Evolutionary conservation across 2,329 filamentous ascomycete species (phyloP).

Genomic region (Pyricularia sp.): DNA sequence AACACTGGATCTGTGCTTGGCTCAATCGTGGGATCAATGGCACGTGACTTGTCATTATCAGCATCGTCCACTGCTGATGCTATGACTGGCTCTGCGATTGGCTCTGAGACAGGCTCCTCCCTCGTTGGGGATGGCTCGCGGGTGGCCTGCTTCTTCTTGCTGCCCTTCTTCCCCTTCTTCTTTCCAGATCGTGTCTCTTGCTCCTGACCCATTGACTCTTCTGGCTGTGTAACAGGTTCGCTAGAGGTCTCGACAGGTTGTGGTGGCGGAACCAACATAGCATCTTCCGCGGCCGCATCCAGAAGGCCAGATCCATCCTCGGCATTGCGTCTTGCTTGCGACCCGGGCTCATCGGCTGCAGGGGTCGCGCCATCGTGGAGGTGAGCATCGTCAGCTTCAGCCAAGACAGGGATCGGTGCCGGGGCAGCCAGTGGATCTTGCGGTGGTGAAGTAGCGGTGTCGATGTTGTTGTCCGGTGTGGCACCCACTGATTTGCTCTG

Average conservation of each 20-base stretch:
- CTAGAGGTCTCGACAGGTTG: neutral
- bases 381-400: conserved; percentile 4
- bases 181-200: conserved; percentile 17
- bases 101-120: conserved; percentile 10
- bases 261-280: neutral
- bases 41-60: neutral
- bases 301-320: neutral
- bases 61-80: neutral
- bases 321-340: neutral
- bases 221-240: conserved; percentile 1
- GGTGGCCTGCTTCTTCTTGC: conserved; percentile 11
- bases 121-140: conserved; percentile 6
- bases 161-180: conserved; percentile 19
- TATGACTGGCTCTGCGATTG: conserved; percentile 4
- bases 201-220: conserved; percentile 16
- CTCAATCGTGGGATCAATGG: neutral
- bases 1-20: neutral
- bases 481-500: conserved; percentile 16
- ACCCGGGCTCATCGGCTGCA: neutral
- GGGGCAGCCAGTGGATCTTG: conserved; percentile 11
- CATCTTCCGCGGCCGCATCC: neutral
- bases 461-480: conserved; percentile 12
- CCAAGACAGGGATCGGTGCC: conserved; percentile 1
- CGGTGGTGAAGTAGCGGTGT: conserved; percentile 17
- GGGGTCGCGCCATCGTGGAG: conserved; percentile 4